Percentiles rank a stretch among this genome's conserved stretches.
Evolutionary conservation across 371 early-diverging fungal species (phyloP).

Genomic region (Haplosporangium sp.): DNA sequence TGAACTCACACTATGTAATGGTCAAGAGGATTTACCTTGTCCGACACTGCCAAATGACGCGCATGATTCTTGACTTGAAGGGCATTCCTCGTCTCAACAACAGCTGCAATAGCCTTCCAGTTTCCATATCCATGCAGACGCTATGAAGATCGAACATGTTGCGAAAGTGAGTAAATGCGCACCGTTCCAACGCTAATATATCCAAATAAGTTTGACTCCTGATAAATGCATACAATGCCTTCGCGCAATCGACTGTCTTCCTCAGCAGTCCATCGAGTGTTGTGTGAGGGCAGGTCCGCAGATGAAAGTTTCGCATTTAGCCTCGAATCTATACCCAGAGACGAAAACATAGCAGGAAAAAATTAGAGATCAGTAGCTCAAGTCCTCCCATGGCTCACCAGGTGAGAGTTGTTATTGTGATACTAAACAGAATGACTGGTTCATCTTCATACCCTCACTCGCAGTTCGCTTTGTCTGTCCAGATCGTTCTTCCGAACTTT

Average conservation of each 20-base stretch:
- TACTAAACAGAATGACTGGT: no score
- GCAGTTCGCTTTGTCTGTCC: slow-evolving; percentile 37
- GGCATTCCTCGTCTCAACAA: slow-evolving; percentile 67
- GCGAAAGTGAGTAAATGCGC: no score
- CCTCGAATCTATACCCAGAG: slow-evolving; percentile 23
- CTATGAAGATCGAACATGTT: slow-evolving; percentile 30
- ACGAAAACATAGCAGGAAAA: background rate
- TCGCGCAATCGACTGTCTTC: slow-evolving; percentile 58
- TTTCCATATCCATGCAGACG: slow-evolving; percentile 69
- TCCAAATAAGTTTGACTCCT: background rate
- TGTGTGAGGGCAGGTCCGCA: slow-evolving; percentile 70
- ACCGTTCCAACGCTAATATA: no score
- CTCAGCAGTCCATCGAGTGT: slow-evolving; percentile 66
- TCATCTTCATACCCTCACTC: slow-evolving; percentile 24
- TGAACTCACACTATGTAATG: background rate
- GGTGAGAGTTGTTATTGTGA: no score
- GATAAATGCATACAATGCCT: slow-evolving; percentile 62
- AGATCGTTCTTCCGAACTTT: slow-evolving; percentile 32
- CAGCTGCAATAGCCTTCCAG: slow-evolving; percentile 70
- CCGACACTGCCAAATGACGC: slow-evolving; percentile 64
- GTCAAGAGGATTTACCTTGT: slow-evolving; percentile 50
- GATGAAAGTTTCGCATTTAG: slow-evolving; percentile 60
- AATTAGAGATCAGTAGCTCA: background rate
- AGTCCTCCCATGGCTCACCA: no score
- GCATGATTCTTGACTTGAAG: slow-evolving; percentile 79